Base-by-base conservation (phyloP, 2,329 filamentous ascomycete species). In the Phaeosphaeria sp. region DNA sequence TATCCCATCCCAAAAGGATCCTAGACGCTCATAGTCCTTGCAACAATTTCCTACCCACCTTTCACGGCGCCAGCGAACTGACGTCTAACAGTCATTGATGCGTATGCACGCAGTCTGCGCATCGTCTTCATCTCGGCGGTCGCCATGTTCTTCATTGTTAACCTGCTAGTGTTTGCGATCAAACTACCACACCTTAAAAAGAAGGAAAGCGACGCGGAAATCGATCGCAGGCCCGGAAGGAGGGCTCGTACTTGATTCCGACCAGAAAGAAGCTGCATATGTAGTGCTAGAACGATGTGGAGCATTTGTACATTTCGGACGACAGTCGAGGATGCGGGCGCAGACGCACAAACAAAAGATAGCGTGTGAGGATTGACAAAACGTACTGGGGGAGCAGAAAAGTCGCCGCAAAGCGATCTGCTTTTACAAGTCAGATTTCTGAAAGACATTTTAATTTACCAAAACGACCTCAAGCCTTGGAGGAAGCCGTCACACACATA, bases 101-200 rank as follows among this genome's bases (percentile, higher is more conserved):
- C 78, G 17, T 79, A 80, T 53, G 66, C 64, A 36, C 66, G 68
- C 46, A 77, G 76, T 54, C 63, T 79, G 24, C 71, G 76, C 47
- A 68, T 78, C 6, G 80, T 79, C 1, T 83, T 82, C 60, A 69
- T 80, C 45, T 78, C 73, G 2, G 76, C 80, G 30, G 75, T 81
- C 43, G 74, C 73, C 17, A 62, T 76, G 1, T 68, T 90, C 51
- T 82, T 86, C 0, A 55, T 84, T 8, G 72, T 85, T 0, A 81
- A 81, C 18, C 63, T 83, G 2, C 61, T 89, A 49, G 72, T 88
- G 2, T 11, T 83, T 36, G 82, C 83, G 0, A 77, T 89, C 21
- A 82, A 78, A 67, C 67, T 90, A 64, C 86, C 86, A 1, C 80
- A 81, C 51, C 49, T 77, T 44, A 68, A 66, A 51, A 67, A 64